Evolutionary conservation across 2,329 filamentous ascomycete species (phyloP), one percentile per base, ranked within the genome.

Genomic region (Fusarium dimerum): DNA sequence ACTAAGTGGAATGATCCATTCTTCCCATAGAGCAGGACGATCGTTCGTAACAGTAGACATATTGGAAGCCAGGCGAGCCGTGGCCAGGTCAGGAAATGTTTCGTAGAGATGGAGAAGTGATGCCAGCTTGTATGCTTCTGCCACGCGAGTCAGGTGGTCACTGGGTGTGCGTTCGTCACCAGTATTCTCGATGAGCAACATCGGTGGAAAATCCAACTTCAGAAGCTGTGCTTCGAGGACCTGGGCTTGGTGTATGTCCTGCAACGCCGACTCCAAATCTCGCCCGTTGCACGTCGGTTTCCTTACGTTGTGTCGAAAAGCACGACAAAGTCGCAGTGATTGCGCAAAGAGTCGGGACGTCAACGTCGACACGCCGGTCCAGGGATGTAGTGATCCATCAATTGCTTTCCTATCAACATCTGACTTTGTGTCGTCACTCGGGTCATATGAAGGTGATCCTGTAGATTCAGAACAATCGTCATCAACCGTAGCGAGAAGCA

Each of bases 71-170:
- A 3, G 57, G 61, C 6, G 71, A 72, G 48, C 2, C 69, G 61
- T 1, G 68, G 42, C 70, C 2, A 73, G 57, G 11, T 72, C 69
- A 0, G 71, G 71, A 3, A 73, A 73, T 0, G 73, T 74, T 53
- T 74, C 68, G 58, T 76, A 75, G 0, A 76, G 66, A 26, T 75
- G 73, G 2, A 75, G 55, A 5, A 76, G 48, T 0, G 73, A 69
- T 1, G 69, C 66, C 6, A 76, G 59, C 26, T 72, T 68, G 40
- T 74, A 75, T 0, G 71, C 72, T 50, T 76, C 73, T n/a, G 72
- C 72, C 2, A 72, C 67, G 8, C 64, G 57, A 2, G 66, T 63
- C 1, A 76, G 68, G 42, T 76, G 71, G 2, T 62, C 50, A 1
- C 57, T 54, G 0, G 67, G 71, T 1, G 63, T 65, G 4, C 52